Base-by-base conservation (phyloP, 2,329 filamentous ascomycete genomes). In the Talaromyces funiculosus region DNA sequence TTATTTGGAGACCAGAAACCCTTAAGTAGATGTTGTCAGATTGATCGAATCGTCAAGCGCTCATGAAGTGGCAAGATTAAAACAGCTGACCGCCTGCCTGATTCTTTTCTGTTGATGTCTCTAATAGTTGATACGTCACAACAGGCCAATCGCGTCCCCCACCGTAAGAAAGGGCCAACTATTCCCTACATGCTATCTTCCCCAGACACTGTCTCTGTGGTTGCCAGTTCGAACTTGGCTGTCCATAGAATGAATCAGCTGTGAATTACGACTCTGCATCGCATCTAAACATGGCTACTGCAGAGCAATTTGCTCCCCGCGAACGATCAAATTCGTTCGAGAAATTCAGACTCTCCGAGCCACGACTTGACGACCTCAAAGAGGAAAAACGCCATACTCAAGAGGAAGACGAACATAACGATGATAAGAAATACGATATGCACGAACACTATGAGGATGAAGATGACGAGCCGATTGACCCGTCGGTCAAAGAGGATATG, bases 401-500 rank as follows among this genome's bases (percentile, higher is more conserved):
- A n/a, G 33, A 51, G 14, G 45, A 42, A 18, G 35, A 20, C 12
- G 33, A 37, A 31, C 6, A 51, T 29, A 20, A 47, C 5, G 35
- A 35, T 10, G 22, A 53, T 9, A 22, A 22, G 22, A 22, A 14
- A 22, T 16, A 59, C 35, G 29, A 57, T 31, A 35, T 20, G 10
- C 7, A 57, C 22, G 45, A 59, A 29, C 40, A 53, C 42, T 59
- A 68, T 29, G 73, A 75, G 12, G 67, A 63, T 18, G 71, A 71
- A 9, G 64, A 64, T 24, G 60, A 63, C 14, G 70, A 69, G 49
- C 74, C 78, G 51, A 68, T 74, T 29, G 77, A 80, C 43, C 75
- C 77, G 58, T 73, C 72, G 1, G 90, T 96, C 14, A 84, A 86
- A 63, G 86, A 92, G 57, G 94, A 99, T 73, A 99, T 99, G 85